These are phyloP conservation scores for Rosa chinensis DNA, from an alignment of 306 rosid species.

Conservation along the genomic window DNA sequence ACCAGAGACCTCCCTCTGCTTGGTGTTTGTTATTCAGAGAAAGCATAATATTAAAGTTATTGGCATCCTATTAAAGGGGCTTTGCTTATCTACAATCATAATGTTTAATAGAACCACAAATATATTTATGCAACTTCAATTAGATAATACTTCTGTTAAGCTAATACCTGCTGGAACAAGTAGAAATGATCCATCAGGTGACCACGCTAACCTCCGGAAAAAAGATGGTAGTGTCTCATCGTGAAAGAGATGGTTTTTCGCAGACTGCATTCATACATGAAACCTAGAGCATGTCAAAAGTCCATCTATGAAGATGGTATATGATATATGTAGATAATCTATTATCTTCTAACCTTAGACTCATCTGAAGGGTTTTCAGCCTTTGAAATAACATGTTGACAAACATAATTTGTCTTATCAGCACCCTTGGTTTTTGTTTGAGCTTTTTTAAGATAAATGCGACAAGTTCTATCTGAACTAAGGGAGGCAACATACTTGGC, in stretches of 20 bases:
- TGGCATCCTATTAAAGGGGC: not conserved
- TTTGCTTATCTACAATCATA: not conserved
- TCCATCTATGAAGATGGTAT: not conserved
- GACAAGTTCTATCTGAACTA: slow-evolving; percentile 93
- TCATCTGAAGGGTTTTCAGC: slow-evolving; percentile 63
- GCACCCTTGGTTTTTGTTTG: slow-evolving; percentile 57
- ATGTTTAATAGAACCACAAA: not conserved
- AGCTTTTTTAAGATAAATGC: slow-evolving; percentile 72
- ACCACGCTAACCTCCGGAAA: slow-evolving; percentile 94
- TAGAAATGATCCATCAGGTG: slow-evolving; percentile 93
- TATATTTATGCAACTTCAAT: not conserved
- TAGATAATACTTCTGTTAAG: not conserved
- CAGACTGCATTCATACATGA: slow-evolving; percentile 49
- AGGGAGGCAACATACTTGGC: slow-evolving; percentile 77
- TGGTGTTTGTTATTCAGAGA: not conserved
- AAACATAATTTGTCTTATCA: slow-evolving; percentile 63
- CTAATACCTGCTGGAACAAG: slow-evolving; percentile 88
- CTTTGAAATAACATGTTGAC: slow-evolving; percentile 78
- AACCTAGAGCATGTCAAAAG: slow-evolving; percentile 25
- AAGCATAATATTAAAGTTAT: not conserved
- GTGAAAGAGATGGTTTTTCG: slow-evolving; percentile 74
- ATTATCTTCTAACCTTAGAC: slow-evolving; percentile 59
- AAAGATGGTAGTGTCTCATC: slow-evolving; percentile 93
- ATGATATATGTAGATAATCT: slow-evolving; percentile 20
- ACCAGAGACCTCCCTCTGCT: too few relatives aligned